These are phyloP conservation scores for Fusarium setosum DNA, from an alignment of 2,329 filamentous ascomycete genomes.

Conservation along the genomic window DNA sequence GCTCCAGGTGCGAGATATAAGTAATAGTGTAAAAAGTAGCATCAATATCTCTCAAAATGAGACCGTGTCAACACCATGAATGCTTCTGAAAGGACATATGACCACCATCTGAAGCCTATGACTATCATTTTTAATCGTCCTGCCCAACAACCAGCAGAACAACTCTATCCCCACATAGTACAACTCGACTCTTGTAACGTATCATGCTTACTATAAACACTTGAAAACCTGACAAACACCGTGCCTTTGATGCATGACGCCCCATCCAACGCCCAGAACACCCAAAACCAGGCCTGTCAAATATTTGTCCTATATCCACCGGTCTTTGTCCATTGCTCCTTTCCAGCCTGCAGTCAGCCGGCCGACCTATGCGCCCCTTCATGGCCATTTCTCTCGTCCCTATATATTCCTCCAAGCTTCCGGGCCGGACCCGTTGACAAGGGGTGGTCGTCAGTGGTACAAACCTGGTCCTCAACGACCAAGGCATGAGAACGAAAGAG, in stretches of 20 bases:
- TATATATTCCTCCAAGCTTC: constrained; percentile 9
- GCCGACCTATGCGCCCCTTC: constrained; percentile 13
- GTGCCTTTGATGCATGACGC: constrained; percentile 42
- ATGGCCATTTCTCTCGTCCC: constrained; percentile 4
- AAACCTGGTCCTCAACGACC: constrained; percentile 10
- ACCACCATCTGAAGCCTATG: too few species aligned
- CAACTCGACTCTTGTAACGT: background rate
- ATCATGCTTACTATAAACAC: constrained; percentile 23
- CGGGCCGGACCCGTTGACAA: constrained; percentile 16
- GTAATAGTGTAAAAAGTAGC: background rate
- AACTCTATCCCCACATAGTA: background rate
- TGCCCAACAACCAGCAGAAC: background rate
- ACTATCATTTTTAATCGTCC: too few species aligned
- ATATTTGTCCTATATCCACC: constrained; percentile 20
- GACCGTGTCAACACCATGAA: too few species aligned
- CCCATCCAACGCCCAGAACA: constrained; percentile 44
- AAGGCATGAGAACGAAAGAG: constrained; percentile 13
- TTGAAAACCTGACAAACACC: constrained; percentile 40
- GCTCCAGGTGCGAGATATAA: background rate
- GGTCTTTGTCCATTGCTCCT: constrained; percentile 29
- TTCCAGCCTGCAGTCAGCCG: constrained; percentile 8
- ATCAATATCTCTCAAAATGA: too few species aligned
- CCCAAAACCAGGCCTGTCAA: constrained; percentile 34
- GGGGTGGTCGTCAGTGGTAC: constrained; percentile 7
- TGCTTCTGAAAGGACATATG: too few species aligned